These are phyloP conservation scores for Misopates orontium DNA, from an alignment of 257 asterid genomes.

Conservation along the genomic window DNA sequence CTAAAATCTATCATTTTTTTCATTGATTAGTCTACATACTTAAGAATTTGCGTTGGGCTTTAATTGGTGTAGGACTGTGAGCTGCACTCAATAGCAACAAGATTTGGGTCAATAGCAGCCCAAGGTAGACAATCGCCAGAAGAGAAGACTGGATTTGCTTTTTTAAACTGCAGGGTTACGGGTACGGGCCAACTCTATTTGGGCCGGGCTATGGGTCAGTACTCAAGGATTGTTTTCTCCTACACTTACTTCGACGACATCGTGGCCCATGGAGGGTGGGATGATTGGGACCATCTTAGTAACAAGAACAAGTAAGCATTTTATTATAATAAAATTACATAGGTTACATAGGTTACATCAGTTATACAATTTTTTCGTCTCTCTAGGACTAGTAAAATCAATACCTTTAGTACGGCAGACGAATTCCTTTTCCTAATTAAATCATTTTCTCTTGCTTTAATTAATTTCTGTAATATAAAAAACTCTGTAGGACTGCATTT, in stretches of 20 bases:
- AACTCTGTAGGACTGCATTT: constrained; percentile 38
- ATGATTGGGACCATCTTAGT: constrained; percentile 83
- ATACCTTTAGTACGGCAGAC: too few relatives aligned
- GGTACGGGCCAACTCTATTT: constrained; percentile 77
- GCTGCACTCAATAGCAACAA: constrained; percentile 71
- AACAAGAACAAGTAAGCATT: constrained; percentile 66
- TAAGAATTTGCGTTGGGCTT: too few relatives aligned
- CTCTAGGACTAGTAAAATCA: too few relatives aligned
- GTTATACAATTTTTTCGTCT: too few relatives aligned
- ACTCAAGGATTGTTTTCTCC: constrained; percentile 72
- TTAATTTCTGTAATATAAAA: too few relatives aligned
- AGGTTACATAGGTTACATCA: too few relatives aligned
- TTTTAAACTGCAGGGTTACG: constrained; percentile 64
- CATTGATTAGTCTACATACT: too few relatives aligned
- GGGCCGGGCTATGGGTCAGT: constrained; percentile 95
- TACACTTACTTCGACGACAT: constrained; percentile 68
- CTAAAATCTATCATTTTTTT: too few relatives aligned
- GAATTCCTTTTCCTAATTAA: too few relatives aligned
- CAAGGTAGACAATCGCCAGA: constrained; percentile 59
- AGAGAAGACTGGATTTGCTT: constrained; percentile 79
- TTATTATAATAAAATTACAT: too few relatives aligned
- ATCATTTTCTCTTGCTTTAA: too few relatives aligned
- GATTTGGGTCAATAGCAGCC: constrained; percentile 87
- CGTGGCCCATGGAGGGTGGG: constrained; percentile 95
- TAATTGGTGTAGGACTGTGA: constrained; percentile 58